These are phyloP conservation scores for Amanita rubescens DNA, from an alignment of 768 basidiomycete genomes.

Conservation along the genomic window DNA sequence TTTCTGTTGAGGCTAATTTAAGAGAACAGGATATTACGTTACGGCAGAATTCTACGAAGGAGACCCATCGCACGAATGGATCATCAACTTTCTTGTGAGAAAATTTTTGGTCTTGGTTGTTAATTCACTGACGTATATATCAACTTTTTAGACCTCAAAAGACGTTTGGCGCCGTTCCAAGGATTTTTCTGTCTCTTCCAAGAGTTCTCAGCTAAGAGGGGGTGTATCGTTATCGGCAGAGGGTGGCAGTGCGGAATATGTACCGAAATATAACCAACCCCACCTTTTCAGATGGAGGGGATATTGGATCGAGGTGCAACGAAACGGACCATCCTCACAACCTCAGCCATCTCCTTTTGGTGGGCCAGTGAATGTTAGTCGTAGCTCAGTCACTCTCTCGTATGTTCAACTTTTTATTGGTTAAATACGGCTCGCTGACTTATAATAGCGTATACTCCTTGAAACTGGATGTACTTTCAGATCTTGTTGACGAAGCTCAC, in stretches of 20 bases:
- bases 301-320: constrained; percentile 30
- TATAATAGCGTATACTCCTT: constrained; percentile 32
- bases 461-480: constrained; percentile 26
- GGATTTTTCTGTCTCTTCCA: constrained; percentile 33
- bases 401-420: constrained; percentile 14
- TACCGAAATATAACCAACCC: constrained; percentile 30
- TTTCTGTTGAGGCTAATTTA: not conserved
- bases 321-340: not conserved
- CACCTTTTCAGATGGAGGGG: constrained; percentile 37
- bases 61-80: constrained; percentile 44
- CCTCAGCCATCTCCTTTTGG: too few species aligned
- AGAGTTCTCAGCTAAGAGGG: constrained; percentile 32
- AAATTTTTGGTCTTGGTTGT: not conserved
- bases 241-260: constrained; percentile 28
- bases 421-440: constrained; percentile 16
- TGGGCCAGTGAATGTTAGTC: too few species aligned
- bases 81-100: constrained; percentile 35
- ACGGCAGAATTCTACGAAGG: constrained; percentile 39
- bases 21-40: constrained; percentile 31
- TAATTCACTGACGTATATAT: not conserved
- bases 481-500: constrained; percentile 29
- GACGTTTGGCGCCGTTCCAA: constrained; percentile 37
- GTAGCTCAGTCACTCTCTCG: not conserved
- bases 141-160: constrained; percentile 27
- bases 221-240: constrained; percentile 20